Evolutionary conservation across 1,139 yeast species (phyloP).

Genomic region (Candida glucosophila): DNA sequence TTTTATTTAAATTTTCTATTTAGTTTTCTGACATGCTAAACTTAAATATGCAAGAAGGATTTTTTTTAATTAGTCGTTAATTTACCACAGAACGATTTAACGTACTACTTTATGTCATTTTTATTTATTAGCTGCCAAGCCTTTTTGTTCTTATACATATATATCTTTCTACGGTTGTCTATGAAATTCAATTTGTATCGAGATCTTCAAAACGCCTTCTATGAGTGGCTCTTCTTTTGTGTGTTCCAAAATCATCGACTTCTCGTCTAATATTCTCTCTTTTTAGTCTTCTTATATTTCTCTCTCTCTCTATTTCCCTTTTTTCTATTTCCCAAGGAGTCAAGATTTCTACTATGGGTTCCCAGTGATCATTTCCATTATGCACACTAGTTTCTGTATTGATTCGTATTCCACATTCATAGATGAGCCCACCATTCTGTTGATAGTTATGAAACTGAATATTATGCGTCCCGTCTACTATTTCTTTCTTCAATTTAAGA

Average conservation of each 20-base stretch:
- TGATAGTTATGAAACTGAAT: slow-evolving; percentile 38
- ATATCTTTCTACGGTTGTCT: too few relatives aligned
- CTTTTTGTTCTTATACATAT: too few relatives aligned
- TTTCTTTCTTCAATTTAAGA: slow-evolving; percentile 70
- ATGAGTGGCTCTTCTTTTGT: slow-evolving; percentile 34
- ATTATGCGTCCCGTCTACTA: slow-evolving; percentile 66
- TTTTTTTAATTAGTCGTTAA: too few relatives aligned
- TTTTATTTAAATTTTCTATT: too few relatives aligned
- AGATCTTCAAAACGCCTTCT: slow-evolving; percentile 52
- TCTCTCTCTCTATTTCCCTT: slow-evolving; percentile 89
- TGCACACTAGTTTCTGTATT: slow-evolving; percentile 37
- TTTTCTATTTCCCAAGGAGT: slow-evolving; percentile 92
- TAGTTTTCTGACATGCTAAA: too few relatives aligned
- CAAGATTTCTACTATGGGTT: slow-evolving; percentile 77
- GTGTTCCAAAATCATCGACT: slow-evolving; percentile 26
- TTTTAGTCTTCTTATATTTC: slow-evolving; percentile 84
- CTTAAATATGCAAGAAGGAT: too few relatives aligned
- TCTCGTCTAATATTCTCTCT: slow-evolving; percentile 76
- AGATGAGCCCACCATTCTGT: slow-evolving; percentile 34
- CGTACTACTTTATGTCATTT: too few relatives aligned
- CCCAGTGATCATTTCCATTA: slow-evolving; percentile 65
- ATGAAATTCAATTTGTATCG: slow-evolving; percentile 16
- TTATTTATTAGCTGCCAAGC: too few relatives aligned
- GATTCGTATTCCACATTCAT: slow-evolving; percentile 37
- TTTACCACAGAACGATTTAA: too few relatives aligned